These are phyloP conservation scores for Calophaca sinica DNA, from an alignment of 306 rosid species.

Conservation along the genomic window DNA sequence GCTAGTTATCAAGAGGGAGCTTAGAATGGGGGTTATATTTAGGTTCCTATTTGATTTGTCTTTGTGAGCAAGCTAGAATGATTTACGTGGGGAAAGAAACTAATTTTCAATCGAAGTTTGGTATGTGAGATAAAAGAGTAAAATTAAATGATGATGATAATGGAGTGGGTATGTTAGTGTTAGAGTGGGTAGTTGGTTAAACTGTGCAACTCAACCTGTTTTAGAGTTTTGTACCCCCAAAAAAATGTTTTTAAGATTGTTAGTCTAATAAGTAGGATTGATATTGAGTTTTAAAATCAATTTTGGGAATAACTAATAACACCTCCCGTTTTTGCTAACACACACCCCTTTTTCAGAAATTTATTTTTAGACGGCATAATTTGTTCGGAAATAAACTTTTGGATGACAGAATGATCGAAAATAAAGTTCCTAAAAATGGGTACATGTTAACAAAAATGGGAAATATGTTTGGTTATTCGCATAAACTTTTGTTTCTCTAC, in stretches of 20 bases:
- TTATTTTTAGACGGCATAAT: no score
- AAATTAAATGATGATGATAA: constrained; percentile 48
- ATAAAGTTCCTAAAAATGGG: no score
- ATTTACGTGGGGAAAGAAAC: constrained; percentile 57
- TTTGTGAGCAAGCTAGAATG: constrained; percentile 71
- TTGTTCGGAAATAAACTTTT: no score
- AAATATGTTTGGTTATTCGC: no score
- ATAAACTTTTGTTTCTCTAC: neutral
- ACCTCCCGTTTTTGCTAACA: no score
- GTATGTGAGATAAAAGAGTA: constrained; percentile 46
- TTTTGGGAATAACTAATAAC: no score
- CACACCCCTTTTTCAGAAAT: no score
- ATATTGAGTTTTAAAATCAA: neutral
- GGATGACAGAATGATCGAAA: no score
- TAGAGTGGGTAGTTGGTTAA: constrained; percentile 62
- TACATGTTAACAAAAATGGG: no score
- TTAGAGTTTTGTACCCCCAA: constrained; percentile 23
- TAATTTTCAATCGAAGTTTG: constrained; percentile 57
- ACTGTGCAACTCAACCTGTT: constrained; percentile 51
- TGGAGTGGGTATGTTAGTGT: constrained; percentile 56
- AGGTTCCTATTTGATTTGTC: constrained; percentile 51
- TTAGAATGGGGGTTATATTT: constrained; percentile 42
- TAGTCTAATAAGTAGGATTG: constrained; percentile 23
- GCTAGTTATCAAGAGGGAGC: constrained; percentile 32
- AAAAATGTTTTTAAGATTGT: neutral